Evolutionary conservation across 1,284 basidiomycete species (phyloP), one percentile per base, ranked within the genome.

Genomic region (Neolentinus lepideus): DNA sequence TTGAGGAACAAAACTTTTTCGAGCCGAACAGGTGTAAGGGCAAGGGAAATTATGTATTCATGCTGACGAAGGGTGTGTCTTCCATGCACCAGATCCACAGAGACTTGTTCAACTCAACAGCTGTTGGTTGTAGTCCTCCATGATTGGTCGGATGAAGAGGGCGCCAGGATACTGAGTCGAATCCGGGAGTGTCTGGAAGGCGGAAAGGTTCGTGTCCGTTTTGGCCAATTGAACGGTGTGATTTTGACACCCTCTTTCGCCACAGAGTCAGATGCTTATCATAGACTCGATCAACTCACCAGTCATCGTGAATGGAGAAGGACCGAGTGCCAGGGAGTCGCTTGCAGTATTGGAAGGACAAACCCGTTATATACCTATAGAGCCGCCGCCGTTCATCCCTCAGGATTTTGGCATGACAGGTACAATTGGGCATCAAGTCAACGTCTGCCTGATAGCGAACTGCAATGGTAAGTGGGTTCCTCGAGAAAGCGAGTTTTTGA

Each of bases 1-100:
- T 50, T n/a, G 47, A 50, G 27, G 47, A 26, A 16, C 47, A 50
- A n/a, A 22, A 50, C 47, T 50, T 50, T 26, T 50, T 50, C 47
- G 27, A 25, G 16, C 10, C 47, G 4, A 25, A 50, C 12, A 14
- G n/a, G 22, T 21, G 47, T 4, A 50, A 26, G 22, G 38, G 38
- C 16, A 43, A 16, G 38, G 47, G 47, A 4, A 50, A n/a, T 6
- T 50, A 50, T 29, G 22, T 50, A 3, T 50, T 50, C 22, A 6
- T 50, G 24, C 9, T 50, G 22, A 8, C 9, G 47, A 50, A 29
- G 24, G 47, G 47, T 50, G 21, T 8, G 47, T 50, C n/a, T n/a
- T n/a, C n/a, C n/a, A n/a, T n/a, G n/a, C n/a, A n/a, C n/a, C n/a
- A n/a, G n/a, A n/a, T n/a, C n/a, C n/a, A n/a, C 45, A 9, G 19